Evolutionary conservation across 805 yeast genomes (phyloP), one percentile per base, ranked within the genome.

Genomic region (Grigorovia transvaalensis): DNA sequence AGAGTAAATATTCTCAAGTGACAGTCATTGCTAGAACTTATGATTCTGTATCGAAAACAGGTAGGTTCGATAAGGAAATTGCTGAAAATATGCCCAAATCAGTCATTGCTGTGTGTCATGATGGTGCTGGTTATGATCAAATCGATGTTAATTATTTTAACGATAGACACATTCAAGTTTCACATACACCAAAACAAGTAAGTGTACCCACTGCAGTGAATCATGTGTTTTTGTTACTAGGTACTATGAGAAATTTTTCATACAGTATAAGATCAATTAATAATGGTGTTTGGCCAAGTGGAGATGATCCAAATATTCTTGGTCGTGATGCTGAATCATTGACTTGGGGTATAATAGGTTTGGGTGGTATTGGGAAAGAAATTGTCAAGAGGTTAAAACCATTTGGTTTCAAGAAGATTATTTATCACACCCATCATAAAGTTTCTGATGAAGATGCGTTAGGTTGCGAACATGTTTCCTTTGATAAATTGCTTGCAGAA

Each of bases 341-440:
- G 62, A 74, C 74, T 18, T 82, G 88, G 20, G 96, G 96, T 48
- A 81, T 88, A 51, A 72, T 85, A 50, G 96, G 96, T 15, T 76
- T 88, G 79, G 96, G 96, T 38, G 95, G 95, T 40, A 88, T 88
- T 68, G 96, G 96, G 47, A 79, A 89, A 53, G 85, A 87, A 33
- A 81, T 88, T 50, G 75, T 88, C 50, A 79, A 81, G 57, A 77
- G 91, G 59, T 74, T 86, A 55, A 68, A 70, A 57, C 90, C 91
- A 9, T 88, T 88, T 67, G 95, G 93, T 2, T 86, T 88, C 67
- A 70, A 67, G 38, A 81, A 79, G 59, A 78, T 85, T 56, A 67
- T 84, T 42, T 88, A 88, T 69, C 77, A 88, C 68, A 88, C 87
- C 71, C 78, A 96, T 59, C 68, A 67, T 48, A 71, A 74, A 63